Evolutionary conservation across 495 filamentous ascomycete species (phyloP), one percentile per base, ranked within the genome.

Genomic region (Hypoxylon perforatum): DNA sequence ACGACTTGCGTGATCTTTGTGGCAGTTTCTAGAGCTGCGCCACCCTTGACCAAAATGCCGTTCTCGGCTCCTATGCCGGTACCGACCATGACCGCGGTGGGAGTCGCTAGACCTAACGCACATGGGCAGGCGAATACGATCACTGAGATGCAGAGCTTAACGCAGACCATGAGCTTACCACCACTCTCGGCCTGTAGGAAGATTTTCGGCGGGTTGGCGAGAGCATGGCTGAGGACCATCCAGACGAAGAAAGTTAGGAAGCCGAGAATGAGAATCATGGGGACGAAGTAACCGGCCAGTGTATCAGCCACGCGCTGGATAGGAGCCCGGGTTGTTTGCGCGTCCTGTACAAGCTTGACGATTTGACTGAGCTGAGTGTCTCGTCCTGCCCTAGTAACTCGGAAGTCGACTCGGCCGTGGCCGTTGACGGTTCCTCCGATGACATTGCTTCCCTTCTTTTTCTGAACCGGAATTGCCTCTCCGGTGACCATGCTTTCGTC

Each of bases 401-500:
- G 88, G 78, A 99, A 95, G 74, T 99, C 95, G 21, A 98, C 79
- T 14, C 94, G 85, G 4, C 94, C 94, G 44, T 92, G 88, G 18
- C 93, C 93, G 71, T 99, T 99, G 63, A 99, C 94, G 4, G 95
- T 99, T 8, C 95, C 95, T n/a, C 93, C 95, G 73, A 97, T 93
- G 38, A 98, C 78, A 41, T 86, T 74, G 72, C 86, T 88, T 1
- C 92, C 92, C 67, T 91, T 90, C 56, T 84, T 85, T 75, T 98
- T 99, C 61, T 91, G 87, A 35, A 98, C 92, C 0, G 94, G 93
- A 80, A 97, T 90, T 2, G 94, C 90, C 79, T 99, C 95, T 54
- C 95, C 95, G 11, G 96, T 99, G 39, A 99, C 93, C 96, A 98
- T 98, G 72, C 92, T 96, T 75, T 99, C 95, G 69, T 99, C 93